Evolutionary conservation across 805 yeast species (phyloP).

Genomic region (Lachancea quebecensis): DNA sequence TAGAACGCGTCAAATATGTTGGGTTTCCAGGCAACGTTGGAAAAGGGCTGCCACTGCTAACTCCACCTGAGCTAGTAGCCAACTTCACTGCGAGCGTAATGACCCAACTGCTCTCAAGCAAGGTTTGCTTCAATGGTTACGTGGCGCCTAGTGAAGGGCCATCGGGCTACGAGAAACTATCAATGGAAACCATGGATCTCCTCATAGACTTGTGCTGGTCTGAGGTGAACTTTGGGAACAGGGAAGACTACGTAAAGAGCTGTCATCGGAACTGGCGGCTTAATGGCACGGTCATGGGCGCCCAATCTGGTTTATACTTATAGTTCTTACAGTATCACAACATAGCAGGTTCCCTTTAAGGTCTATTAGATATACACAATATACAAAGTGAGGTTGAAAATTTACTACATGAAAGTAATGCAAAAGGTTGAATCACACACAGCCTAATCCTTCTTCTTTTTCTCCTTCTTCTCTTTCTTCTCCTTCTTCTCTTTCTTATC

Average conservation of each 20-base stretch:
- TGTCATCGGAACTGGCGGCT: constrained; percentile 27
- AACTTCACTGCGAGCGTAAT: constrained; percentile 46
- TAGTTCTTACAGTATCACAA: neutral
- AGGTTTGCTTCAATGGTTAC: constrained; percentile 13
- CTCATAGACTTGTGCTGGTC: constrained; percentile 18
- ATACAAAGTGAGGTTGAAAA: constrained; percentile 5
- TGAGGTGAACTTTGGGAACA: constrained; percentile 9
- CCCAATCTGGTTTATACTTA: constrained; percentile 28
- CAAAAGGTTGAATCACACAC: constrained; percentile 1
- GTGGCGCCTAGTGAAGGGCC: constrained; percentile 53
- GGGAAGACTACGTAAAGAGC: constrained; percentile 14
- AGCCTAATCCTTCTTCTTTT: constrained; percentile 32
- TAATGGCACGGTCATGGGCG: constrained; percentile 26
- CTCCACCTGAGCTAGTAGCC: constrained; percentile 57
- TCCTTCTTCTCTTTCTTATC: constrained; percentile 44
- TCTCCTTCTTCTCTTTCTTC: constrained; percentile 39
- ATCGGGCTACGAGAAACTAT: constrained; percentile 50
- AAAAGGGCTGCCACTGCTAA: constrained; percentile 26
- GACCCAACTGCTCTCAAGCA: constrained; percentile 22
- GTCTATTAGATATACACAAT: constrained; percentile 10
- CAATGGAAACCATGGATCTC: constrained; percentile 22
- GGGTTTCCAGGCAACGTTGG: constrained; percentile 13
- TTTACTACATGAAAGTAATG: constrained; percentile 6
- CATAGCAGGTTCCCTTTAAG: constrained; percentile 7
- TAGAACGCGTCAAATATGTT: constrained; percentile 20